Percentiles rank a stretch among this genome's conserved stretches.
Conservation (phyloP, 2,329 filamentous ascomycete species). For the Neurospora crassa region DNA sequence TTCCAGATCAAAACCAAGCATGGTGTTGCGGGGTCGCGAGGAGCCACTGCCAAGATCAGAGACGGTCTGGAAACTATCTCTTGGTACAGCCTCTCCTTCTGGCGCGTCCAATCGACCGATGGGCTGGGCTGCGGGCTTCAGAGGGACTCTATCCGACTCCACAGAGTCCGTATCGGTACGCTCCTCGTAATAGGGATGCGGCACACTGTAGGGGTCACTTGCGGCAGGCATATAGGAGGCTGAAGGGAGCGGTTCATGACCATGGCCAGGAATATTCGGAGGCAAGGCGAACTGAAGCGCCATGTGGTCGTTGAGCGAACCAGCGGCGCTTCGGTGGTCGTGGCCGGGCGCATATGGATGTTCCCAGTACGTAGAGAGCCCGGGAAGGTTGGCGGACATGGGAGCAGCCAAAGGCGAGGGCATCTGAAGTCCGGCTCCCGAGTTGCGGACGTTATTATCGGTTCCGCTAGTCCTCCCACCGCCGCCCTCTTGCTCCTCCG, state of each 20-base stretch:
- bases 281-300: constrained; percentile 46
- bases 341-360: constrained; percentile 32
- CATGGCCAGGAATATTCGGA: constrained; percentile 31
- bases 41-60: constrained; percentile 47
- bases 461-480: constrained; percentile 5
- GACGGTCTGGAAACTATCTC: constrained; percentile 49
- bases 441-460: constrained; percentile 1
- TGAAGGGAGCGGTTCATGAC: constrained; percentile 22
- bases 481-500: constrained; percentile 10
- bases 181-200: constrained; percentile 33
- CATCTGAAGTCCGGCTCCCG: not conserved
- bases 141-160: constrained; percentile 49
- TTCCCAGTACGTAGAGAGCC: constrained; percentile 44
- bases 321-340: constrained; percentile 25
- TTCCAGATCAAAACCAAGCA: constrained; percentile 49
- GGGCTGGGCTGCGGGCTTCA: constrained; percentile 46
- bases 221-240: constrained; percentile 15
- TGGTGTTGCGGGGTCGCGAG: constrained; percentile 37
- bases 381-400: constrained; percentile 29
- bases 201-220: constrained; percentile 21
- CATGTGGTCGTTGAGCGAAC: constrained; percentile 43
- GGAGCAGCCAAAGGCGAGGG: constrained; percentile 17
- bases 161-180: constrained; percentile 30
- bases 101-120: constrained; percentile 38
- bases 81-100: constrained; percentile 30